Percentiles rank a stretch among this genome's conserved stretches.
phyloP scores from a whole-genome alignment of 2,329 filamentous ascomycete species.

The Colletotrichum chrysophilum region DNA sequence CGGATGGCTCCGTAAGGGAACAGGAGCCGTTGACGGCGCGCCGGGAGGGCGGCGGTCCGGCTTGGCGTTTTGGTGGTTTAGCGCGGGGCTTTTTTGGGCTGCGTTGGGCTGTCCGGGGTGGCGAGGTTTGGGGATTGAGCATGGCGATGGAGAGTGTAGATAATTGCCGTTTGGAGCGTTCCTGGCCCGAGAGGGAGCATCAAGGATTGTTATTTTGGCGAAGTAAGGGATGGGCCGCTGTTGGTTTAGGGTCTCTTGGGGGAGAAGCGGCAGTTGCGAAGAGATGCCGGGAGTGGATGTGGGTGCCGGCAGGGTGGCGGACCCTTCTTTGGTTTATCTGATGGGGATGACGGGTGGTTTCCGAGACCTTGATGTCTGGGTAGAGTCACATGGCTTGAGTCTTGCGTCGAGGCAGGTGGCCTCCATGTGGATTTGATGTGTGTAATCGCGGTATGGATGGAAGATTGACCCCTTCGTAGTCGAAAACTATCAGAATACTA shows the following conservation, averaged over 20 bases:
- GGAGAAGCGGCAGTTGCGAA: not conserved
- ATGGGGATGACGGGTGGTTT: not conserved
- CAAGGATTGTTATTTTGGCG: not conserved
- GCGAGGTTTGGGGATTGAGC: not conserved
- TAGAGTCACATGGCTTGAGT: not conserved
- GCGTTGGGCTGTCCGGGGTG: not conserved
- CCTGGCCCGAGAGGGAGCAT: not conserved
- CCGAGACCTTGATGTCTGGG: not conserved
- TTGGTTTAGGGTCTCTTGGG: not conserved
- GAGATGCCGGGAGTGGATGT: not conserved
- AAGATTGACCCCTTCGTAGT: not conserved
- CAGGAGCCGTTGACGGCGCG: not conserved
- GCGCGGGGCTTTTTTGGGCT: not conserved
- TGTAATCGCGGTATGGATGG: not conserved
- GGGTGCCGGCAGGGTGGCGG: not conserved
- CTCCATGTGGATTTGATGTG: not conserved
- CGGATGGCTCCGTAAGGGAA: not conserved
- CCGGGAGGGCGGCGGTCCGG: conserved; percentile 7
- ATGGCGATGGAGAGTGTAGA: not conserved
- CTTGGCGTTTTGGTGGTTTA: not conserved
- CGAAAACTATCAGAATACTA: not conserved
- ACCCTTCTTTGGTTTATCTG: not conserved
- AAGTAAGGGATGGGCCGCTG: not conserved
- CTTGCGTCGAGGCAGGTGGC: not conserved
- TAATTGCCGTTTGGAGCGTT: not conserved